Evolutionary conservation across 768 basidiomycete genomes (phyloP).

Genomic region (Boletus sensibilis): DNA sequence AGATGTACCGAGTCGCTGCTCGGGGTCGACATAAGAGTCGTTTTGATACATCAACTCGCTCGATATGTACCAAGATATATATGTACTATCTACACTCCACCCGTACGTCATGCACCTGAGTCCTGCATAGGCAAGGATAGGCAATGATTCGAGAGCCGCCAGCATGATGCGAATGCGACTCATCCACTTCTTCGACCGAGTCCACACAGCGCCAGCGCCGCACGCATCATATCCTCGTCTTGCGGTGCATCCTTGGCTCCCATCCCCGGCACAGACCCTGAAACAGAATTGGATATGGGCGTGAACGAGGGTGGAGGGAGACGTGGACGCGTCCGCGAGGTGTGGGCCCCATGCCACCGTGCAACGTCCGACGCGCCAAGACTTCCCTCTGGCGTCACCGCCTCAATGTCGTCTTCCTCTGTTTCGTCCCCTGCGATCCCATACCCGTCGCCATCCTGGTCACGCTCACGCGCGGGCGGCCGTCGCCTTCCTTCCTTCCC

Average conservation of each 20-base stretch:
- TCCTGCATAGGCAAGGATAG: background rate
- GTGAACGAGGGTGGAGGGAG: background rate
- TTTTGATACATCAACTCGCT: background rate
- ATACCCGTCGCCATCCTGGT: conserved; percentile 9
- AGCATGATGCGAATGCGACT: background rate
- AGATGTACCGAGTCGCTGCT: conserved; percentile 2
- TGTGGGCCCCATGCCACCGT: conserved; percentile 33
- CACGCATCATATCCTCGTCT: conserved; percentile 70
- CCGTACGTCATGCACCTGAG: background rate
- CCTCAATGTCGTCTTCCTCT: conserved; percentile 65
- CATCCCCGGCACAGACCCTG: background rate
- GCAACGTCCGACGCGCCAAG: conserved; percentile 41
- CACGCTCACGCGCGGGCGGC: background rate
- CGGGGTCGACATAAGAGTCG: background rate
- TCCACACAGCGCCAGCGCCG: conserved; percentile 66
- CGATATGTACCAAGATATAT: conserved; percentile 13
- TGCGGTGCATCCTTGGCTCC: conserved; percentile 28
- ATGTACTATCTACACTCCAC: conserved; percentile 5
- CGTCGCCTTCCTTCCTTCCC: conserved; percentile 40
- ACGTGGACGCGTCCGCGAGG: conserved; percentile 1
- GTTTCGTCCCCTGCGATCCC: conserved; percentile 42
- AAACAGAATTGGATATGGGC: background rate
- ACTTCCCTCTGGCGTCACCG: conserved; percentile 61
- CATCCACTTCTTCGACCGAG: conserved; percentile 33
- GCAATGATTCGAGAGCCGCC: background rate